Conservation (phyloP, 768 basidiomycete species). For the Mycena pura region DNA sequence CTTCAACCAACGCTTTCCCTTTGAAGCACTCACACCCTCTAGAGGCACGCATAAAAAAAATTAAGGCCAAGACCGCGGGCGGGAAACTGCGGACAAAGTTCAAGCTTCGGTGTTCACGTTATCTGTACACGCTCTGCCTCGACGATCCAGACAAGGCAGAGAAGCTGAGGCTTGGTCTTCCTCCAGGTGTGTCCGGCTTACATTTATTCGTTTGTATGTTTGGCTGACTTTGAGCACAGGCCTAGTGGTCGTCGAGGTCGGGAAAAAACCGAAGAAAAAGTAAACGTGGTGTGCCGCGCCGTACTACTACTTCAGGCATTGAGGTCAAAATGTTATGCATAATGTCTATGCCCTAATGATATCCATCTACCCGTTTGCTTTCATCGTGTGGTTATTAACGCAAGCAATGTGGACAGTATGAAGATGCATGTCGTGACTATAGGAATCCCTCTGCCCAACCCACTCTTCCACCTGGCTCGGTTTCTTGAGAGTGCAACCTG, state of each 20-base stretch:
- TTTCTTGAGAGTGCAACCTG: constrained; percentile 6
- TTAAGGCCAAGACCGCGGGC: constrained; percentile 65
- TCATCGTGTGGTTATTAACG: constrained; percentile 26
- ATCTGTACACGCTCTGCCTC: constrained; percentile 95
- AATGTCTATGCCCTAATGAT: constrained; percentile 36
- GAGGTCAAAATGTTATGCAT: constrained; percentile 40
- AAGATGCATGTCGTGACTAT: constrained; percentile 32
- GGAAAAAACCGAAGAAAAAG: constrained; percentile 77
- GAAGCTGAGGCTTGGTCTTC: constrained; percentile 93
- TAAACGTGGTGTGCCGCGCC: constrained; percentile 42
- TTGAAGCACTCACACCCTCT: constrained; percentile 19
- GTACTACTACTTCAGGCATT: constrained; percentile 27
- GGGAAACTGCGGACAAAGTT: constrained; percentile 93
- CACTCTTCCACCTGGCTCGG: constrained; percentile 31
- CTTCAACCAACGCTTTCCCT: not conserved
- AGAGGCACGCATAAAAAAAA: constrained; percentile 99
- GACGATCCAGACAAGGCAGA: constrained; percentile 99
- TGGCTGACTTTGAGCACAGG: constrained; percentile 46
- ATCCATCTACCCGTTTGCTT: constrained; percentile 31
- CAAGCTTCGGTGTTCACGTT: constrained; percentile 96
- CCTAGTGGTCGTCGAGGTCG: constrained; percentile 74
- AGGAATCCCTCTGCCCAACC: constrained; percentile 23
- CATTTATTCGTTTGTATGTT: not conserved
- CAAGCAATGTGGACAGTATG: constrained; percentile 26
- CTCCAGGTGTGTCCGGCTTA: constrained; percentile 74